Conservation (phyloP, 2,329 filamentous ascomycete genomes). For the Fusarium longipes region DNA sequence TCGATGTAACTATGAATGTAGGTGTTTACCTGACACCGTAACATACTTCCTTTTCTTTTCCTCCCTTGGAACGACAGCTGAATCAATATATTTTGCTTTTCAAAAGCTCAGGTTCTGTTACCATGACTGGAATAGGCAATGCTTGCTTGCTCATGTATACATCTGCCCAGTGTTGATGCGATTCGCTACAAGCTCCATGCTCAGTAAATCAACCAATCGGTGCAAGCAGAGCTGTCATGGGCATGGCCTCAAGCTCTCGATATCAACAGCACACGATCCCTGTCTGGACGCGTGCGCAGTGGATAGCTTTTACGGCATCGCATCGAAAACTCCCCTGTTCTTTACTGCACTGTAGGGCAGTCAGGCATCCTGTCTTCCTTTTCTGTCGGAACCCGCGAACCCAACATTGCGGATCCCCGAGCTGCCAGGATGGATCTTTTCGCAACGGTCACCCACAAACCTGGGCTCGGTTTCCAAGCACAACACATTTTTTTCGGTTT, state of each 20-base stretch:
- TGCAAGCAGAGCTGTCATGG: constrained; percentile 1
- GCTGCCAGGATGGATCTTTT: constrained; percentile 27
- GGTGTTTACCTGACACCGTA: not conserved
- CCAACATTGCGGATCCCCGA: constrained; percentile 31
- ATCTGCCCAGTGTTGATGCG: not conserved
- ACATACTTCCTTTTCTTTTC: not conserved
- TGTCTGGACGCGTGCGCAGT: constrained; percentile 8
- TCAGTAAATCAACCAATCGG: constrained; percentile 23
- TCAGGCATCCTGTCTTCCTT: not conserved
- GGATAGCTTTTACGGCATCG: constrained; percentile 9
- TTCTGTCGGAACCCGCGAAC: not conserved
- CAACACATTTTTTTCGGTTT: not conserved
- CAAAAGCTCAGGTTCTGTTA: not conserved
- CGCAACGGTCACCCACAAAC: constrained; percentile 36
- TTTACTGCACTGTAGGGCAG: not conserved
- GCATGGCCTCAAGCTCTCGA: not conserved
- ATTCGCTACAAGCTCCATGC: not conserved
- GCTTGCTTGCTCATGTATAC: constrained; percentile 5
- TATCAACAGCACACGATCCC: constrained; percentile 11
- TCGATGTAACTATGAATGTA: too few species aligned
- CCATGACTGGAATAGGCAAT: constrained; percentile 1
- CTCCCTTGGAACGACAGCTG: not conserved
- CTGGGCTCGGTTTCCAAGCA: constrained; percentile 18
- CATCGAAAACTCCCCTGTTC: constrained; percentile 2
- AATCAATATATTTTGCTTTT: not conserved